Base-by-base conservation (phyloP, 2,329 filamentous ascomycete genomes). In the Venturia nashicola region DNA sequence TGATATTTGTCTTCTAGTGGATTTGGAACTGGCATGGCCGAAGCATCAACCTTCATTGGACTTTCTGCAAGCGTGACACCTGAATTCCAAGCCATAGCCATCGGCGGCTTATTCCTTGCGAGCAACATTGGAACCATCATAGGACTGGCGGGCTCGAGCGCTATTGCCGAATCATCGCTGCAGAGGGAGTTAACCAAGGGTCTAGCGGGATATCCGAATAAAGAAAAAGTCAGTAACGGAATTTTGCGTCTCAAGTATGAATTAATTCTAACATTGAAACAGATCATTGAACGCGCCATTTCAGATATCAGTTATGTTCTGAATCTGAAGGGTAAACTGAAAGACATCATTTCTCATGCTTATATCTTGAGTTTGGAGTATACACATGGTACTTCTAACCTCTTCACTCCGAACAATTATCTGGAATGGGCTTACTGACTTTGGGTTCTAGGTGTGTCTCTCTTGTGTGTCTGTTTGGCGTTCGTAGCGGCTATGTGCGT, bases 71-170 rank as follows among this genome's bases (percentile, higher is more conserved):
- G 76, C 16, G 72, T 83, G 0, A 71, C 76, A 2, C 73, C 75
- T 6, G 68, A 71, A 5, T 76, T 82, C 43, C 75, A 80, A 20
- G 81, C 80, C 0, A 77, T 83, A 65, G 80, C 80, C 0, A 78
- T 76, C 0, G 76, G 78, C 0, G 80, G 78, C 0, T 72, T 81
- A 42, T 81, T 80, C 64, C 68, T 83, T 1, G 70, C 75, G 12
- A 67, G 73, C n/a, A 79, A 76, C 8, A 71, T 81, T 20, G 77
- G 78, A 4, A 70, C 74, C 39, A 75, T 76, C 0, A 71, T 73
- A 0, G 77, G 76, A 18, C 70, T 77, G 0, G 78, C 76, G 8
- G 68, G 68, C 4, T 73, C 72, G 0, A 75, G 76, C 42, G 72
- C 75, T 0, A 72, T 76, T 3, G 71, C 78, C 39, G 74, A 75